phyloP scores from a whole-genome alignment of 2,329 filamentous ascomycete genomes.

The Trichoderma breve region DNA sequence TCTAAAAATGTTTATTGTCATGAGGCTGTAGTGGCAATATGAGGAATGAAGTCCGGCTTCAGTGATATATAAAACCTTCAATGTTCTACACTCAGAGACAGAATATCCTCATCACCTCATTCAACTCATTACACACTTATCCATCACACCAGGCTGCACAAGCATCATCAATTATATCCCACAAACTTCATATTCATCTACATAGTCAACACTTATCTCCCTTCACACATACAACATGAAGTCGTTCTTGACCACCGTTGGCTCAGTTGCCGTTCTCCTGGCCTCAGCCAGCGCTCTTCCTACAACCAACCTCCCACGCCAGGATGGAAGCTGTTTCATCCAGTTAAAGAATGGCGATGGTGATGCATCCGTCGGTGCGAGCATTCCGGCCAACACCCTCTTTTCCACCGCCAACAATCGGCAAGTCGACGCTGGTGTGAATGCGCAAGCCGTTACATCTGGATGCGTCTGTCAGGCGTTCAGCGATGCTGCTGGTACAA shows the following conservation, averaged over 20 bases:
- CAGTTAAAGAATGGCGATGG: background rate
- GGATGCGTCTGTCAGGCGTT: background rate
- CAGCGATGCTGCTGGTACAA: background rate
- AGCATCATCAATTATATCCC: background rate
- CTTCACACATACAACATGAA: background rate
- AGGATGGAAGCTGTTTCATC: background rate
- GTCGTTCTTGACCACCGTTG: background rate
- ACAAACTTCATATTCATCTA: background rate
- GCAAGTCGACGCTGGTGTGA: background rate
- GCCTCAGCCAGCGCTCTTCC: background rate
- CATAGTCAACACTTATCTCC: background rate
- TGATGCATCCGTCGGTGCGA: background rate
- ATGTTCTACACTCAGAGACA: background rate
- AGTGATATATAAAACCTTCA: background rate
- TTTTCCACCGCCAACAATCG: background rate
- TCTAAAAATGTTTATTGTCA: background rate
- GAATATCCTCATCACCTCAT: background rate
- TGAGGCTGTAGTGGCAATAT: no score
- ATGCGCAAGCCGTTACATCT: background rate
- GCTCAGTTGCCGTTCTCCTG: background rate
- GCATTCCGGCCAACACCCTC: background rate
- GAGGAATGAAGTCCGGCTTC: background rate
- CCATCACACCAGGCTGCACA: background rate
- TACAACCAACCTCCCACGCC: background rate
- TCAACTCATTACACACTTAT: background rate